Base-by-base conservation (phyloP, 371 early-diverging fungal species). In the Homolaphlyctis polyrhiza region DNA sequence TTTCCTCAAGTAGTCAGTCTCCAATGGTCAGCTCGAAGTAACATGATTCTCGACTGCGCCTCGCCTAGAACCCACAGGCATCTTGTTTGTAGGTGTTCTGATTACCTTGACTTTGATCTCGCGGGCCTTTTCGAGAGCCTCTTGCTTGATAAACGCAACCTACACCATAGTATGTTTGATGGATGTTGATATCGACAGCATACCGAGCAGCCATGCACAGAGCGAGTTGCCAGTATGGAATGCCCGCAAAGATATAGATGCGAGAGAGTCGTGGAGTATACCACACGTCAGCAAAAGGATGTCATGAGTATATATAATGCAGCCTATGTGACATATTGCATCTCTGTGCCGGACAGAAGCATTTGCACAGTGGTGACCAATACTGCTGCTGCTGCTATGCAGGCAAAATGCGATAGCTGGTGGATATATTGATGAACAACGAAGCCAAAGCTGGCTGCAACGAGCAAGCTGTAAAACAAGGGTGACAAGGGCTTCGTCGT, bases 141-240 rank as follows among this genome's bases (percentile, higher is more conserved):
- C 98, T 77, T 97, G 96, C 75, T 90, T 92, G 82, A 98, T 97
- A 81, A 98, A 98, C 36, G 91, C 88, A 48, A 75, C 94, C 94
- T 79, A 43, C 30, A n/a, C n/a, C n/a, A n/a, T n/a, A n/a, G n/a
- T n/a, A n/a, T n/a, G n/a, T n/a, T 11, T 47, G 18, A 49, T 3
- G 33, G 14, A 21, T n/a, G 21, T n/a, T 16, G 28, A n/a, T 16
- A 39, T 32, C 5, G 51, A 57, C 8, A 16, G 48, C 8, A 60
- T 57, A 21, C 8, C 21, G 13, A 33, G 35, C 21, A 57, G 34
- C 34, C 28, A 21, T 28, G 13, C 33, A 28, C 13, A 57, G 57
- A 13, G 8, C 8, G 21, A 11, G 16, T 16, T 18, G 21, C 32
- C 27, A 8, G 28, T 25, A 5, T 29, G 14, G 13, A 16, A 13